Conservation (phyloP, 2,329 filamentous ascomycete genomes). For the Fusarium nanum region DNA sequence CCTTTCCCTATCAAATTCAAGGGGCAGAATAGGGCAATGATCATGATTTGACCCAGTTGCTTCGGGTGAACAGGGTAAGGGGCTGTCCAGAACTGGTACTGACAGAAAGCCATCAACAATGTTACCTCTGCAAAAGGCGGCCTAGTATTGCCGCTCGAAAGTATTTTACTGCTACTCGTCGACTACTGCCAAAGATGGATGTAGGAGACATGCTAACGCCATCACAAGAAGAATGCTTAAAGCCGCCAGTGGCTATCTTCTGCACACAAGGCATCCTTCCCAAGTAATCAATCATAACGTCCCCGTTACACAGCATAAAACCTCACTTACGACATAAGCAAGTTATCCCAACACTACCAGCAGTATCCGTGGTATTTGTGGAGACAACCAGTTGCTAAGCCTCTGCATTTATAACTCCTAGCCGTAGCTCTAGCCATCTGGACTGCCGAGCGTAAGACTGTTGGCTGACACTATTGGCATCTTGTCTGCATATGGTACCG, state of each 20-base stretch:
- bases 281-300: background rate
- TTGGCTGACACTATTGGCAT: background rate
- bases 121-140: background rate
- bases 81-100: background rate
- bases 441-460: background rate
- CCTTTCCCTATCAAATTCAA: background rate
- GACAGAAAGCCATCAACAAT: background rate
- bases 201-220: background rate
- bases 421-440: background rate
- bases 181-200: background rate
- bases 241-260: background rate
- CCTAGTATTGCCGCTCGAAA: no score
- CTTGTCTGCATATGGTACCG: conserved; percentile 1
- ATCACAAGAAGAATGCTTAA: no score
- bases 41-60: background rate
- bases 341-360: no score
- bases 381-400: no score
- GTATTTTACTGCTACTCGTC: background rate
- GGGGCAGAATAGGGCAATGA: background rate
- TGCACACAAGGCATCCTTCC: background rate
- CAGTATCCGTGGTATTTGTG: no score
- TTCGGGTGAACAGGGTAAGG: background rate
- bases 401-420: no score
- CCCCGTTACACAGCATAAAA: background rate
- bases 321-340: background rate